Percentiles rank a stretch among this genome's conserved stretches.
Conservation (phyloP, 2,329 filamentous ascomycete species). For the Colletotrichum spinosum region DNA sequence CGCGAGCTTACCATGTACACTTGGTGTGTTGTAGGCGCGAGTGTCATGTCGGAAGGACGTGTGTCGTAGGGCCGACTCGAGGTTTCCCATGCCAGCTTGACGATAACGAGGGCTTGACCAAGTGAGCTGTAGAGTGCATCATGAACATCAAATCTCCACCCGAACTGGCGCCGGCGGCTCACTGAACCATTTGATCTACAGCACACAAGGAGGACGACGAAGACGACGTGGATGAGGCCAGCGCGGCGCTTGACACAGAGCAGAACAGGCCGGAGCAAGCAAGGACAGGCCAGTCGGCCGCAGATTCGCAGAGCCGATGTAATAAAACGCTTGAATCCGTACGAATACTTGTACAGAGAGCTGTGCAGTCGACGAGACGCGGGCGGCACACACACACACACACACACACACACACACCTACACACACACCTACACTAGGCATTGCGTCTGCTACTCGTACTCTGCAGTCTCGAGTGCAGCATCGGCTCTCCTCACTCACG, state of each 20-base stretch:
- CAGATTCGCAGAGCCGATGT: neutral
- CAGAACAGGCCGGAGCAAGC: constrained; percentile 5
- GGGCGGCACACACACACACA: too few species aligned
- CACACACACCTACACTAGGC: too few species aligned
- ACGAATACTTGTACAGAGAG: neutral
- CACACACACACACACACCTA: too few species aligned
- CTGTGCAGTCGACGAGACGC: neutral
- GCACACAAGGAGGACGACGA: neutral
- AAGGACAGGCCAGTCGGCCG: constrained; percentile 19
- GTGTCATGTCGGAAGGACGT: constrained; percentile 24
- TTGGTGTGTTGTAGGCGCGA: constrained; percentile 4
- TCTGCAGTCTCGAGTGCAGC: constrained; percentile 2
- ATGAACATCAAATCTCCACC: too few species aligned
- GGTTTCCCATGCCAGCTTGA: neutral
- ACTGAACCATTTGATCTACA: too few species aligned
- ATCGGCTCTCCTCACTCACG: neutral
- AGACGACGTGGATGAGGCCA: constrained; percentile 9
- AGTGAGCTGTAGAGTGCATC: too few species aligned
- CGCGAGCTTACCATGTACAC: constrained; percentile 7
- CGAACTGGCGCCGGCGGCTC: too few species aligned
- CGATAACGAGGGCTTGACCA: too few species aligned
- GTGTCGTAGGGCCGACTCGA: constrained; percentile 20
- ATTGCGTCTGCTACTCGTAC: too few species aligned
- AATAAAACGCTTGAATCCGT: neutral
- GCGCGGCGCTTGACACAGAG: neutral